Evolutionary conservation across 2,329 filamentous ascomycete species (phyloP).

Genomic region (Pezicula carpinea): DNA sequence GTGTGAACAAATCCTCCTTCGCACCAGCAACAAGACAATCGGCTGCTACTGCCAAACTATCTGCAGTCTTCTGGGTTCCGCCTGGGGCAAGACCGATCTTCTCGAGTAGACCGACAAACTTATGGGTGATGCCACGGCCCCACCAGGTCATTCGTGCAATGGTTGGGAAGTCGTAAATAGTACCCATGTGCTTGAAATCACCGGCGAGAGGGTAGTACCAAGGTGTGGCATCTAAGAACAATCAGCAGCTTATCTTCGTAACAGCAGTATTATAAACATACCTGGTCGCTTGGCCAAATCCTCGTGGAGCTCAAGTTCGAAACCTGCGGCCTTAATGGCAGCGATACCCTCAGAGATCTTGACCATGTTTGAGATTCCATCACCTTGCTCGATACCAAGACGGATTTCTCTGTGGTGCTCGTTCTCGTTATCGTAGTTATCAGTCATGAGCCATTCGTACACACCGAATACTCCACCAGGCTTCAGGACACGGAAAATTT

Average conservation of each 20-base stretch:
- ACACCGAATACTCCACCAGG: constrained; percentile 94
- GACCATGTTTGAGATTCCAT: constrained; percentile 98
- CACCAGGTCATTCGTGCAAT: constrained; percentile 86
- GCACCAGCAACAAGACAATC: constrained; percentile 86
- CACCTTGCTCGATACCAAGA: constrained; percentile 92
- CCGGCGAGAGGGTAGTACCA: constrained; percentile 96
- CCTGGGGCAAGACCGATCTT: constrained; percentile 69
- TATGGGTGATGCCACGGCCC: constrained; percentile 73
- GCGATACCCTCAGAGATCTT: constrained; percentile 75
- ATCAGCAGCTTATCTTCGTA: neutral
- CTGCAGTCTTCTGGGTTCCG: constrained; percentile 90
- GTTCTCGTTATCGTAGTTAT: constrained; percentile 89
- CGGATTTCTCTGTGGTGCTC: constrained; percentile 84
- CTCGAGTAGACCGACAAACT: constrained; percentile 74
- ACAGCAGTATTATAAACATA: neutral
- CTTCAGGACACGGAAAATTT: constrained; percentile 95
- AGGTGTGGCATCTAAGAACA: constrained; percentile 54
- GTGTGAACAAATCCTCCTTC: constrained; percentile 88
- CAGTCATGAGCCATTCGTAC: constrained; percentile 99
- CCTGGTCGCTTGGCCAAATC: constrained; percentile 75
- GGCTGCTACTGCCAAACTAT: constrained; percentile 75
- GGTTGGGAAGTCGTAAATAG: constrained; percentile 72
- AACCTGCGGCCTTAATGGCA: constrained; percentile 85
- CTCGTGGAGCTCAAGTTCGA: constrained; percentile 78
- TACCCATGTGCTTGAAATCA: constrained; percentile 78